These are phyloP conservation scores for Starmera quercuum DNA, from an alignment of 805 yeast genomes.

Conservation along the genomic window DNA sequence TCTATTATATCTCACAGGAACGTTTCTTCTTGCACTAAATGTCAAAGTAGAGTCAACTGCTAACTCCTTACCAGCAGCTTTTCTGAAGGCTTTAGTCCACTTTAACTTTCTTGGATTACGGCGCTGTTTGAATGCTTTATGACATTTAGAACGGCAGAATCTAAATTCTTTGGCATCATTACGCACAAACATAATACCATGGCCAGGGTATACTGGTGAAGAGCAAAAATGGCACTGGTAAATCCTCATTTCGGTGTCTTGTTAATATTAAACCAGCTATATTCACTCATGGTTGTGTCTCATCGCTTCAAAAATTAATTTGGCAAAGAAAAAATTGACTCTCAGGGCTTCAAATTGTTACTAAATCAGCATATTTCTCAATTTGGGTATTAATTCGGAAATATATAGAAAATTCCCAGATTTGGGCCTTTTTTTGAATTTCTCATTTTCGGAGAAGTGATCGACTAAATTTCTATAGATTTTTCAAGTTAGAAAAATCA, in stretches of 20 bases:
- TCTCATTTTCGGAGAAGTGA: no score
- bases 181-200: constrained; percentile 96
- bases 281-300: no score
- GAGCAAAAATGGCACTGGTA: constrained; percentile 95
- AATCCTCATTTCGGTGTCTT: constrained; percentile 64
- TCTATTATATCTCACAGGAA: constrained; percentile 96
- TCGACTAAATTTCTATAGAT: no score
- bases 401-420: no score
- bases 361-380: no score
- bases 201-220: constrained; percentile 90
- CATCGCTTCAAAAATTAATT: no score
- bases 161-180: constrained; percentile 97
- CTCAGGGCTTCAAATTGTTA: no score
- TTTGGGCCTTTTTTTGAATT: no score
- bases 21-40: constrained; percentile 95
- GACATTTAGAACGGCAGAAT: constrained; percentile 97
- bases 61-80: constrained; percentile 97
- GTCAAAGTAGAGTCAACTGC: constrained; percentile 96
- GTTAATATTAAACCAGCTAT: no score
- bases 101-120: constrained; percentile 96
- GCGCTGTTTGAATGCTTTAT: constrained; percentile 94
- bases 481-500: no score
- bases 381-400: no score
- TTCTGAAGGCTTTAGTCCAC: constrained; percentile 99
- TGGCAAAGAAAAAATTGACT: no score